phyloP scores from a whole-genome alignment of 192 early-diverging fungal genomes.

The Dissophora ornata region DNA sequence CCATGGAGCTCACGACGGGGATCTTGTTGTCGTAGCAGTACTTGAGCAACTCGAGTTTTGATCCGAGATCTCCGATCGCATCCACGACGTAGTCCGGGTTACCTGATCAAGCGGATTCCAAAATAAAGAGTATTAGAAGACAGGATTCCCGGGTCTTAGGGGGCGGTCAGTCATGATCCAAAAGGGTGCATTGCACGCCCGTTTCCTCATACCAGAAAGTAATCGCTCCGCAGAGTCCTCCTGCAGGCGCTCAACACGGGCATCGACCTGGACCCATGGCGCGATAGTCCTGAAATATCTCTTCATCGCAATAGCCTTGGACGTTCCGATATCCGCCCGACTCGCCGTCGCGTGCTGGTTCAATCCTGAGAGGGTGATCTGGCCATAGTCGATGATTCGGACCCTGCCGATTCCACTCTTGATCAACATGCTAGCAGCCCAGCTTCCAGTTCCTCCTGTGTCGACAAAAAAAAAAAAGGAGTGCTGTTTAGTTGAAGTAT shows the following conservation, averaged over 20 bases:
- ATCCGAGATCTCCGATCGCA: slow-evolving; percentile 95
- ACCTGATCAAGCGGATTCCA: slow-evolving; percentile 18
- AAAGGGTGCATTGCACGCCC: too few species aligned
- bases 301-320: slow-evolving; percentile 84
- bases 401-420: slow-evolving; percentile 89
- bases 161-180: too few species aligned
- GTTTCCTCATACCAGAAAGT: slow-evolving; percentile 68
- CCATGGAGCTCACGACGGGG: slow-evolving; percentile 92
- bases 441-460: slow-evolving; percentile 85
- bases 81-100: slow-evolving; percentile 82
- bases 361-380: slow-evolving; percentile 88
- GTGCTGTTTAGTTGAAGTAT: too few species aligned
- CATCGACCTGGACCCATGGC: slow-evolving; percentile 84
- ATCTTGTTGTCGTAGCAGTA: slow-evolving; percentile 85
- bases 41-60: slow-evolving; percentile 88
- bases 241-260: slow-evolving; percentile 78
- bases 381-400: slow-evolving; percentile 96
- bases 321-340: slow-evolving; percentile 83
- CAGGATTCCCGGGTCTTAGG: too few species aligned
- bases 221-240: slow-evolving; percentile 73
- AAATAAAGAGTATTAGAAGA: not conserved
- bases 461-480: not conserved
- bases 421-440: slow-evolving; percentile 91
- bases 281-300: slow-evolving; percentile 81
- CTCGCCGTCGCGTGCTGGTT: slow-evolving; percentile 94